Evolutionary conservation across 768 basidiomycete genomes (phyloP), one percentile per base, ranked within the genome.

Genomic region (Pholiota conissans): DNA sequence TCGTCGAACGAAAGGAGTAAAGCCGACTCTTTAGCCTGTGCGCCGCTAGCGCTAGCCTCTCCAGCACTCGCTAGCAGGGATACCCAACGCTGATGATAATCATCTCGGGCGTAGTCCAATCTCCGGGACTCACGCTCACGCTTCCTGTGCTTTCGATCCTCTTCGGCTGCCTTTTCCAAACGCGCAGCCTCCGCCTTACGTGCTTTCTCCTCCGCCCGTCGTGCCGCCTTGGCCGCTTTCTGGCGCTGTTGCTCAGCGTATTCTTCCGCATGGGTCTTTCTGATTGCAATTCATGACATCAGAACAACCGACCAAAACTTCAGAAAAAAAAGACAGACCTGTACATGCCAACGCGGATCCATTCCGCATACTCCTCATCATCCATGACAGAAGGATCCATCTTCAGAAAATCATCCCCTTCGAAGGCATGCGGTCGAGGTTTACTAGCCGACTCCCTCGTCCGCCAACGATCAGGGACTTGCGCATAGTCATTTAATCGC

Each of bases 331-430:
- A 59, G 10, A 32, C 50, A 84, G 37, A 87, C 84, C 84, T 82
- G 77, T 91, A 94, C 90, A 97, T 95, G 47, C 91, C 92, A 24
- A 80, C 72, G 61, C 94, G 76, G 50, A 96, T 75, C 90, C 91
- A 95, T 64, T 93, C 91, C 1, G 89, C 84, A 63, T 96, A 96
- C 58, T 92, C 87, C 62, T 95, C 89, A 7, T 95, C 93, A 58
- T 88, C 86, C 89, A 95, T 89, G 48, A 67, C 48, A 30, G 66
- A 70, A 37, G 74, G 82, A 63, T 72, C 78, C 67, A 70, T 73
- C 63, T 68, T 84, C 70, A 73, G 59, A 63, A 76, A 71, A 27
- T 72, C 72, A 61, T 79, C 75, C 55, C 69, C 70, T 27, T 70
- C 69, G 45, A 55, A 61, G 56, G 61, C 59, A 60, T 63, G 65